Evolutionary conservation across 306 rosid species (phyloP).

Genomic region (Rubus parviflorus): DNA sequence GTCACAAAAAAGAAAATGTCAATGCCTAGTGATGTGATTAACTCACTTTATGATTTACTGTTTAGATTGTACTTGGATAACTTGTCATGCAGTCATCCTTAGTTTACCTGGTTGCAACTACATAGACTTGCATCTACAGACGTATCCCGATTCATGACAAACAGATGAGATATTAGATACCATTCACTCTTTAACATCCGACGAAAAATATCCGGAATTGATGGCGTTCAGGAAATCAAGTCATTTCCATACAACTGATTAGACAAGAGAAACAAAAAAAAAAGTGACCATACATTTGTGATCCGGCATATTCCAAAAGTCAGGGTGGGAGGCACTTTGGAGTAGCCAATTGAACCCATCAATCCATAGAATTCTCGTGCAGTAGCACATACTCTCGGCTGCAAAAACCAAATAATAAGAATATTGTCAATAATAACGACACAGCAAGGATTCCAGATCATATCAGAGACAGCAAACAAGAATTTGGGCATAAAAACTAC

Average conservation of each 20-base stretch:
- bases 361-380: constrained; percentile 75
- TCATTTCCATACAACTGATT: constrained; percentile 3
- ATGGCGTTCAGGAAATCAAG: not conserved
- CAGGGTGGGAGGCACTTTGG: not conserved
- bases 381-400: constrained; percentile 96
- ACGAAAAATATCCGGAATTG: not conserved
- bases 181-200: not conserved
- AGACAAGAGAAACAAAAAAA: constrained; percentile 6
- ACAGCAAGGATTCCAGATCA: not conserved
- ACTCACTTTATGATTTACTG: not conserved
- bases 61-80: too few species aligned
- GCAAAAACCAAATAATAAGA: constrained; percentile 32
- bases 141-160: not conserved
- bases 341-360: constrained; percentile 16
- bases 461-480: not conserved
- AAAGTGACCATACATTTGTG: constrained; percentile 6
- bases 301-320: constrained; percentile 3
- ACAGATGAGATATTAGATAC: not conserved
- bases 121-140: not conserved
- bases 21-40: not conserved
- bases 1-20: not conserved
- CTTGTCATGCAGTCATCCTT: not conserved
- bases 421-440: not conserved
- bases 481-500: not conserved
- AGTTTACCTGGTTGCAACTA: not conserved